phyloP scores from a whole-genome alignment of 495 filamentous ascomycete species.

The Platismatia glauca region DNA sequence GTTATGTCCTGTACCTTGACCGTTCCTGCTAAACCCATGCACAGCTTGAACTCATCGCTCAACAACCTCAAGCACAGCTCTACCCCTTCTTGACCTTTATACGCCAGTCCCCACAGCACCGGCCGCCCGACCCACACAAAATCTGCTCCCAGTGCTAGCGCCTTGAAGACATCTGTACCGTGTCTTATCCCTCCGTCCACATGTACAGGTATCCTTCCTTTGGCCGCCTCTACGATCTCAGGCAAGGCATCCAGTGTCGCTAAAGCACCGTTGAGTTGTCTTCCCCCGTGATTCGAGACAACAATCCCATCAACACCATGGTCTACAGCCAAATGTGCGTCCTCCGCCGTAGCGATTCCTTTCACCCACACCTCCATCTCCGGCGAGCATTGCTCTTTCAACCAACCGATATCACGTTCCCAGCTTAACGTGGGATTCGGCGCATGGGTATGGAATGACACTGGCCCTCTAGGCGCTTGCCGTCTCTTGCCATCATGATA shows the following conservation, averaged over 20 bases:
- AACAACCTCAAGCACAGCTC: slow-evolving; percentile 30
- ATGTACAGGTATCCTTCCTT: slow-evolving; percentile 29
- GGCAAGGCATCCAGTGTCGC: slow-evolving; percentile 27
- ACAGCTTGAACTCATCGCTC: slow-evolving; percentile 34
- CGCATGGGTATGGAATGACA: slow-evolving; percentile 31
- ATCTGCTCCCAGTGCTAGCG: slow-evolving; percentile 38
- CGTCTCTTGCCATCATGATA: slow-evolving; percentile 26
- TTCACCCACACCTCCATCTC: slow-evolving; percentile 31
- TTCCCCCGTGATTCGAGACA: slow-evolving; percentile 43
- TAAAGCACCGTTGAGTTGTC: slow-evolving; percentile 34
- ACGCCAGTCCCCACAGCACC: slow-evolving; percentile 52
- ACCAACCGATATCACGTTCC: slow-evolving; percentile 32
- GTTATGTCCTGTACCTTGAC: slow-evolving; percentile 15
- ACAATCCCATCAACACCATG: slow-evolving; percentile 30
- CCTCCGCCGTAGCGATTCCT: slow-evolving; percentile 33
- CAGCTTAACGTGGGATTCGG: slow-evolving; percentile 31
- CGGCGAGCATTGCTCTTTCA: slow-evolving; percentile 26
- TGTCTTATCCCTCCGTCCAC: slow-evolving; percentile 34
- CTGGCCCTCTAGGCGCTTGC: slow-evolving; percentile 24
- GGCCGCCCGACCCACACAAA: slow-evolving; percentile 38
- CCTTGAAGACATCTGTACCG: slow-evolving; percentile 39
- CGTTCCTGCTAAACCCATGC: slow-evolving; percentile 34
- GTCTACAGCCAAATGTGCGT: slow-evolving; percentile 30
- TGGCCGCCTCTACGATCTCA: slow-evolving; percentile 30
- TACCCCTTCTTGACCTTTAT: slow-evolving; percentile 29